These are phyloP conservation scores for Aspergillus sclerotialis DNA, from an alignment of 2,329 filamentous ascomycete species.

Conservation along the genomic window DNA sequence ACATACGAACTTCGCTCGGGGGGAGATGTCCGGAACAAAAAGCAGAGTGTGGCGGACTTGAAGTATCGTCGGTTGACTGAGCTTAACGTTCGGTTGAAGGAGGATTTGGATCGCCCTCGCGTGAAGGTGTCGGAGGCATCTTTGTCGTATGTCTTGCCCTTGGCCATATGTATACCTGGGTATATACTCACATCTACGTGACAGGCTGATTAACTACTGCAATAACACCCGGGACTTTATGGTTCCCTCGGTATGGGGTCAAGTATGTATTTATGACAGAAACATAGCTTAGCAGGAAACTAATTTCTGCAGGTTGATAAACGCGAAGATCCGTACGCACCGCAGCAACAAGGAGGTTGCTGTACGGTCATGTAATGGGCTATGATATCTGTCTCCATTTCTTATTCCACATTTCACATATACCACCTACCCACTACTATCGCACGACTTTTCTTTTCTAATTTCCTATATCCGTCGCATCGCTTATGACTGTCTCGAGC, in stretches of 20 bases:
- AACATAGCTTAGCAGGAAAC: neutral
- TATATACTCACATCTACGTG: no score
- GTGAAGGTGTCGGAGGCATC: constrained; percentile 94
- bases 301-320: constrained; percentile 62
- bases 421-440: constrained; percentile 6
- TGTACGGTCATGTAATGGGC: constrained; percentile 79
- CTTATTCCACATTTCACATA: constrained; percentile 5
- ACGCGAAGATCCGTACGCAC: constrained; percentile 96
- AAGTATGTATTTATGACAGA: constrained; percentile 40
- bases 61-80: constrained; percentile 95
- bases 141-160: constrained; percentile 57
- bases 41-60: constrained; percentile 98
- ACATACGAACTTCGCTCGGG: constrained; percentile 60
- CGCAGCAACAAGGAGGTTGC: constrained; percentile 86
- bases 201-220: constrained; percentile 93
- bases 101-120: constrained; percentile 90
- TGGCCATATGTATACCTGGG: neutral
- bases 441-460: no score
- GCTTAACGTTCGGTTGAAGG: constrained; percentile 89
- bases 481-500: no score
- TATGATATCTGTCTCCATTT: constrained; percentile 20
- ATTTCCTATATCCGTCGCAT: no score
- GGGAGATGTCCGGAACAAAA: constrained; percentile 74
- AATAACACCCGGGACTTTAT: constrained; percentile 98
- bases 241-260: constrained; percentile 95